These are phyloP conservation scores for Zygotorulaspora chibaensis DNA, from an alignment of 805 yeast genomes.

Conservation along the genomic window DNA sequence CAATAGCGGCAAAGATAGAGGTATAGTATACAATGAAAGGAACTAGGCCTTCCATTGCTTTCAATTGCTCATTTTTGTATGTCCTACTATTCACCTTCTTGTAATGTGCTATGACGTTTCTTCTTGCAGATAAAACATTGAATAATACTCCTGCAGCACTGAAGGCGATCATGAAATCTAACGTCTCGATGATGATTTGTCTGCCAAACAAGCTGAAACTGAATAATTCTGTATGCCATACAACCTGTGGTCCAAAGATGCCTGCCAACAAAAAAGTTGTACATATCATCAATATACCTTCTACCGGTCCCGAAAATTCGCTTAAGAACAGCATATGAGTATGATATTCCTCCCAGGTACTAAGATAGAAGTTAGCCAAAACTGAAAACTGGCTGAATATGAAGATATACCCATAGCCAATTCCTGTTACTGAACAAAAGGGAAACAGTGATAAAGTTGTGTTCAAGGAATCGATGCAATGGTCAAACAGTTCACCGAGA, in stretches of 20 bases:
- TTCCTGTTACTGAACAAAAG: constrained; percentile 69
- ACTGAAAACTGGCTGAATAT: constrained; percentile 67
- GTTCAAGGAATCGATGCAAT: constrained; percentile 70
- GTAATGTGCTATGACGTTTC: constrained; percentile 51
- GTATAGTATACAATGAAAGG: constrained; percentile 63
- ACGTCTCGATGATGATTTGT: constrained; percentile 36
- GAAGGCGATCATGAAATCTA: constrained; percentile 49
- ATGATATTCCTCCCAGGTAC: constrained; percentile 95
- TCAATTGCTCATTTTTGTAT: constrained; percentile 25
- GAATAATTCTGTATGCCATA: constrained; percentile 51
- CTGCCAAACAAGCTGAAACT: constrained; percentile 13
- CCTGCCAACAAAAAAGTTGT: constrained; percentile 59
- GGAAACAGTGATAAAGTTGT: constrained; percentile 76
- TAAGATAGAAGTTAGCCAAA: constrained; percentile 74
- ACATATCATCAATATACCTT: constrained; percentile 71
- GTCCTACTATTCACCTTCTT: constrained; percentile 30
- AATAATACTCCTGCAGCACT: constrained; percentile 55
- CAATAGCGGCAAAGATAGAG: constrained; percentile 44
- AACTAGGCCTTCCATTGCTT: constrained; percentile 50
- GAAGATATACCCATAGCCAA: constrained; percentile 63
- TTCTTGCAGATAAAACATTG: constrained; percentile 66
- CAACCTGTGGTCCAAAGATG: constrained; percentile 55
- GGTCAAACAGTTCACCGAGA: constrained; percentile 90
- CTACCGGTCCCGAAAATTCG: constrained; percentile 89
- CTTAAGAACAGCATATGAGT: constrained; percentile 78